Evolutionary conservation across 108 stramenopile genomes (phyloP), one percentile per base, ranked within the genome.

Genomic region (Skeletonema costatum): DNA sequence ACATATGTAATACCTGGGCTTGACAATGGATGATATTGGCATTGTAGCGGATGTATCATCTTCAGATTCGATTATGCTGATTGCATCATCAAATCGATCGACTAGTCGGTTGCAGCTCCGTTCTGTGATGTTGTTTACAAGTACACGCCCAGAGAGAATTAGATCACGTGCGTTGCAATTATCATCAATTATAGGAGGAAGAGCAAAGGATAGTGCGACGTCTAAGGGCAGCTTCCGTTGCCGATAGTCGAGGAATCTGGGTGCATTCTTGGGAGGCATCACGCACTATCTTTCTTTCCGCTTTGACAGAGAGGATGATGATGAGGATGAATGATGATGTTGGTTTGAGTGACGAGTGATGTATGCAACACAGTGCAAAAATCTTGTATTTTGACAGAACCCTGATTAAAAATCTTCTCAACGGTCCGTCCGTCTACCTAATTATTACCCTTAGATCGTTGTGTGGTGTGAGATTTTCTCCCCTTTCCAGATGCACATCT

Each of bases 221-320:
- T 77, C 76, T 32, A 77, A 25, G 31, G 76, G 76, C 48, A 77
- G 48, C 30, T 68, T 63, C 16, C 33, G 69, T 60, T 69, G 60
- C 6, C 76, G 68, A 53, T 77, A 77, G 53, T 77, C 69, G 19
- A 77, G 67, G 42, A 76, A 76, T 17, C 75, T 66, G 2, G 75
- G 75, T 35, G 56, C 51, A 60, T 76, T 76, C 60, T 68, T 76
- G 58, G 38, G 38, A 8, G 38, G 38, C 38, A 39, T 39, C 1
- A n/a, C n/a, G n/a, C n/a, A 0, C 38, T 9, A 39, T 39, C 5
- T 9, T 39, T 25, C 25, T 25, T 25, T 25, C 25, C 25, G 25
- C 25, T 25, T 25, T 25, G 25, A 25, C 25, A 25, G 25, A 25
- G 25, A 25, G 25, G 25, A 25, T 25, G 25, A 25, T 25, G n/a